Evolutionary conservation across 108 stramenopile genomes (phyloP), one percentile per base, ranked within the genome.

Genomic region (Pseudonitzschia delicatissima): DNA sequence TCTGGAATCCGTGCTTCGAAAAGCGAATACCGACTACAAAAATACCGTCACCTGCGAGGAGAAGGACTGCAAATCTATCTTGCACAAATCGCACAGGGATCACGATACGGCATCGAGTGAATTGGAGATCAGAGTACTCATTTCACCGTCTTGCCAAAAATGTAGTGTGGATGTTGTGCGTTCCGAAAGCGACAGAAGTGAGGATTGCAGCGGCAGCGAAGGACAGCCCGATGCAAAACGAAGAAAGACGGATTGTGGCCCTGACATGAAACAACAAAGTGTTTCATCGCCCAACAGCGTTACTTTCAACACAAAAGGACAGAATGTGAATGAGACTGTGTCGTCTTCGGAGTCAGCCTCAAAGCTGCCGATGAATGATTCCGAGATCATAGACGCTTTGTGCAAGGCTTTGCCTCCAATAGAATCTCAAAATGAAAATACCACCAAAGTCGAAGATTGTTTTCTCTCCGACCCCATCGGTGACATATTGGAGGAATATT

Each of bases 71-170:
- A n/a, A 25, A 31, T 18, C 32, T 23, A 68, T 75, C 4, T 51
- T 66, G 18, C 73, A 74, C 20, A 53, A 62, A 44, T 74, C 76
- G 0, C 67, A 82, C 51, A 32, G 4, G 11, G 42, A 73, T 33
- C 71, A 78, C 62, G 64, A 57, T 6, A 5, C 37, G 2, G 69
- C 65, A 2, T 57, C 40, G n/a, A n/a, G 64, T 21, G 64, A 73
- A 45, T 68, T 83, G 62, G 60, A 66, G 1, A 55, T 77, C 21
- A n/a, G 50, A 48, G 64, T 84, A 27, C 2, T 35, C 6, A 45
- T 84, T 5, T 50, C 82, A 25, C 82, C 82, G 2, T 79, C 78
- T 31, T 84, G 82, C 50, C 65, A 64, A 26, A 40, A 32, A 15
- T 78, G 73, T 48, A 26, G 49, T 13, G 59, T 78, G 12, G 32